Evolutionary conservation across 148 eudicot species (phyloP), one percentile per base, ranked within the genome.

Genomic region (Cornus controversa): DNA sequence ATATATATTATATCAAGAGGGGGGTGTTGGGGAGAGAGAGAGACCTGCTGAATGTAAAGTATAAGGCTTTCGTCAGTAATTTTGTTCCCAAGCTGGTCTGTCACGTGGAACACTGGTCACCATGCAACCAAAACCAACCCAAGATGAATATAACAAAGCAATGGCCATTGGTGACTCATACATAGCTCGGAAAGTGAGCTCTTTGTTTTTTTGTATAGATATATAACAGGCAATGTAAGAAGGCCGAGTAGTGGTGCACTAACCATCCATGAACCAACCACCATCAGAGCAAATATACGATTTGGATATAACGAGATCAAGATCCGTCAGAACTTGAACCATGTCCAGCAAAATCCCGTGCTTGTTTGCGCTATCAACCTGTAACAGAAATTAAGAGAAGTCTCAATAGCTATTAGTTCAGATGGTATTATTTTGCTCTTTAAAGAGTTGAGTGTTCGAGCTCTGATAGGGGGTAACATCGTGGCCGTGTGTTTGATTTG

Each of bases 181-280:
- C 63, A 40, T 63, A 47, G 50, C 65, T 67, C 75, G 74, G 71
- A 71, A 64, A 70, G 16, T 27, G 10, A 60, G 64, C 64, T 22
- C 1, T 60, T 18, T n/a, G 23, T 4, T 40, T 0, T 6, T 40
- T 60, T 60, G 22, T 18, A 60, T 60, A 50, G 18, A 60, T 60
- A 22, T 2, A 20, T 60, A 20, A 40, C 45, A 40, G 45, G 45
- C 45, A 40, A 60, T 60, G 25, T 2, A n/a, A 60, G 24, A 60
- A n/a, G 22, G 24, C 20, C 3, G 66, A 42, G 10, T 18, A 75
- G 0, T 28, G 31, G 16, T 25, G 57, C 24, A 89, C 92, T 75
- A 67, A 95, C 98, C 98, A 77, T 95, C 96, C 97, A 95, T 95
- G 76, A 90, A 86, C 98, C 98, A 95, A 75, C 86, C 94, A 73